These are phyloP conservation scores for Talaromyces sp. DNA, from an alignment of 2,329 filamentous ascomycete genomes.

Conservation along the genomic window DNA sequence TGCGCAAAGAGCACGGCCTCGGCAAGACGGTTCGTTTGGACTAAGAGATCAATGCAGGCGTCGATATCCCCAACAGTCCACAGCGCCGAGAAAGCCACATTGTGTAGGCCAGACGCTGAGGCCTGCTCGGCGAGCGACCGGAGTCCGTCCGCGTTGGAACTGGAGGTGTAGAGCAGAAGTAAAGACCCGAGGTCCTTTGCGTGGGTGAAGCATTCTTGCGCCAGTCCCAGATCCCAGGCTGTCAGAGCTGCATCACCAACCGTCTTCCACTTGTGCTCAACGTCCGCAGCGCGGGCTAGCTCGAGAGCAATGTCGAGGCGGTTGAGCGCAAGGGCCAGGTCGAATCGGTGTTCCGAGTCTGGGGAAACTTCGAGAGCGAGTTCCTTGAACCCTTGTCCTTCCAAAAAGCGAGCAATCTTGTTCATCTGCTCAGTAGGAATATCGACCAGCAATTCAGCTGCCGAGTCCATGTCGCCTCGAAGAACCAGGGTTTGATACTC, in stretches of 20 bases:
- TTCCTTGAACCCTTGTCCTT: constrained; percentile 96
- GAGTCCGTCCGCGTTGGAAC: constrained; percentile 71
- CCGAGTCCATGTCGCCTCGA: constrained; percentile 86
- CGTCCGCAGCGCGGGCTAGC: constrained; percentile 75
- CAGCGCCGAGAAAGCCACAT: constrained; percentile 83
- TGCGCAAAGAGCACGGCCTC: constrained; percentile 91
- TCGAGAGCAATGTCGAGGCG: constrained; percentile 81
- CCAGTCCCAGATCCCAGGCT: constrained; percentile 80
- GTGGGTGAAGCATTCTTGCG: constrained; percentile 86
- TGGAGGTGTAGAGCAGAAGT: constrained; percentile 81
- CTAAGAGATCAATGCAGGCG: constrained; percentile 72
- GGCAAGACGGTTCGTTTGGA: constrained; percentile 70
- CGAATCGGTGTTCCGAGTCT: constrained; percentile 93
- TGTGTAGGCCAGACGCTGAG: constrained; percentile 71
- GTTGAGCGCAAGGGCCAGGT: constrained; percentile 76
- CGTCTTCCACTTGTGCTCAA: constrained; percentile 97
- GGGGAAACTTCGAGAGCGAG: constrained; percentile 90
- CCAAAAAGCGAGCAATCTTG: constrained; percentile 95
- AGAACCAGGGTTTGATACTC: constrained; percentile 97
- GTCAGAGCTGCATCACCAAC: constrained; percentile 86
- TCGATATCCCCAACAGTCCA: constrained; percentile 84
- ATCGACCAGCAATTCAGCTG: constrained; percentile 73
- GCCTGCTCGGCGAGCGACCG: constrained; percentile 68
- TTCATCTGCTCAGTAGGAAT: constrained; percentile 93
- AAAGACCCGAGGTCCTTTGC: constrained; percentile 87